A percentile compares a stretch with the other conserved stretches of the same genome.
Evolutionary conservation across 2,329 filamentous ascomycete genomes (phyloP).

Genomic region (Paraphoma chrysanthemicola): DNA sequence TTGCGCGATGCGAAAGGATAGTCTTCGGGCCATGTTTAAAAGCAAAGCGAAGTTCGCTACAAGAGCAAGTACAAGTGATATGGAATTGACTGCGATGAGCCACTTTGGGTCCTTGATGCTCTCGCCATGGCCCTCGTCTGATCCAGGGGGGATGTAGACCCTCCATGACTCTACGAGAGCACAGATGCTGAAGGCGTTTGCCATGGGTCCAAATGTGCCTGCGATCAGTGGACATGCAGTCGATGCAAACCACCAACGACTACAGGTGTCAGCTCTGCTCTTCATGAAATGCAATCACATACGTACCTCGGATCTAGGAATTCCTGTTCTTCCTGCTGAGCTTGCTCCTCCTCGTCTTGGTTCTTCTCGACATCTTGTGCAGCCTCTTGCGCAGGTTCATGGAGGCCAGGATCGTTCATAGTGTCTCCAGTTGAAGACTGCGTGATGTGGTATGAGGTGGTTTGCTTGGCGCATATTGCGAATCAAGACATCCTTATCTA

Average conservation of each 20-base stretch:
- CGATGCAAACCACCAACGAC: conserved; percentile 67
- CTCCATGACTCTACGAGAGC: conserved; percentile 65
- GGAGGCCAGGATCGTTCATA: conserved; percentile 60
- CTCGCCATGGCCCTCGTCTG: conserved; percentile 52
- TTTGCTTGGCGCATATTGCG: not conserved
- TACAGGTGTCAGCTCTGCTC: conserved; percentile 24
- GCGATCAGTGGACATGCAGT: conserved; percentile 66
- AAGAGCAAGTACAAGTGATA: conserved; percentile 63
- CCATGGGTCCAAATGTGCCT: conserved; percentile 62
- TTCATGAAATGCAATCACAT: not conserved
- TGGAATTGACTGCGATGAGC: conserved; percentile 62
- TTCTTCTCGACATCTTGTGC: conserved; percentile 54
- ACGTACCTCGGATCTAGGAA: conserved; percentile 53
- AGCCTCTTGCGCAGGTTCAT: conserved; percentile 56
- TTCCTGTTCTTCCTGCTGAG: conserved; percentile 50
- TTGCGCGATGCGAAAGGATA: conserved; percentile 63
- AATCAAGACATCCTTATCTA: not conserved
- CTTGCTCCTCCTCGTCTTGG: conserved; percentile 39
- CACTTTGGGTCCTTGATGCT: conserved; percentile 62
- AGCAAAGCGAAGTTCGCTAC: conserved; percentile 62
- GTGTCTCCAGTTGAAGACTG: not conserved
- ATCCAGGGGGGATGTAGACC: conserved; percentile 56
- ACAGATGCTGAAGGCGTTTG: conserved; percentile 62
- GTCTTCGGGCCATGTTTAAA: conserved; percentile 65
- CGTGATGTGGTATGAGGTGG: not conserved